Conservation (phyloP, 352 stramenopile species). For the Thraustochytrium striatum region DNA sequence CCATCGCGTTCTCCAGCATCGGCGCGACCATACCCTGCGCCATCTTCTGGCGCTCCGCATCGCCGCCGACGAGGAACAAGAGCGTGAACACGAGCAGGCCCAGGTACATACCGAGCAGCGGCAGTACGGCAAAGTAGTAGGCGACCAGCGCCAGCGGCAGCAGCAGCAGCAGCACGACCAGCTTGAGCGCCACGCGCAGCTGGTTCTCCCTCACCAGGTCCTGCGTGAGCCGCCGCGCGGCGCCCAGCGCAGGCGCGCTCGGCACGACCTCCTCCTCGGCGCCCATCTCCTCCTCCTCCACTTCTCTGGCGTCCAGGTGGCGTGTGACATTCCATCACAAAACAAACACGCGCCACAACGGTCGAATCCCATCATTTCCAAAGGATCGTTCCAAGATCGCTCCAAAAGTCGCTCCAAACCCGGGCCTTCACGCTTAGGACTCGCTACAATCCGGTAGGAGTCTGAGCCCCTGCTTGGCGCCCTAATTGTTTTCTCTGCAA, state of each 20-base stretch:
- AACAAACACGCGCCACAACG: too few relatives aligned
- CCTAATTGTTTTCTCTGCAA: too few relatives aligned
- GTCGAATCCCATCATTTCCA: too few relatives aligned
- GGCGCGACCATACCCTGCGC: not conserved
- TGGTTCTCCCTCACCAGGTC: not conserved
- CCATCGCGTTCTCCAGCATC: not conserved
- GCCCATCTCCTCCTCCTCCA: too few relatives aligned
- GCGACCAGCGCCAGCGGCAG: constrained; percentile 1
- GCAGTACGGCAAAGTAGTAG: not conserved
- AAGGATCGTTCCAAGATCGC: too few relatives aligned
- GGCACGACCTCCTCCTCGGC: too few relatives aligned
- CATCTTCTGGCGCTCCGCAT: not conserved
- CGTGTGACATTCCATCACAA: too few relatives aligned
- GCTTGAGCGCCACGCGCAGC: not conserved
- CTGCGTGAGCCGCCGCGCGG: not conserved
- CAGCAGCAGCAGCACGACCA: not conserved
- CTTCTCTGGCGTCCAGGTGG: too few relatives aligned
- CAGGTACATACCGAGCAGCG: not conserved
- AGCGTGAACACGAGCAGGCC: not conserved
- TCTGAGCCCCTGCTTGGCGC: too few relatives aligned
- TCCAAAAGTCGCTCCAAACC: too few relatives aligned
- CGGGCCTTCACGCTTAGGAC: too few relatives aligned
- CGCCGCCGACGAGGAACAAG: not conserved
- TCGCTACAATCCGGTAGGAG: too few relatives aligned
- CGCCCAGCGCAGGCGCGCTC: not conserved